These are phyloP conservation scores for Acmispon strigosus DNA, from an alignment of 306 rosid genomes.

Conservation along the genomic window DNA sequence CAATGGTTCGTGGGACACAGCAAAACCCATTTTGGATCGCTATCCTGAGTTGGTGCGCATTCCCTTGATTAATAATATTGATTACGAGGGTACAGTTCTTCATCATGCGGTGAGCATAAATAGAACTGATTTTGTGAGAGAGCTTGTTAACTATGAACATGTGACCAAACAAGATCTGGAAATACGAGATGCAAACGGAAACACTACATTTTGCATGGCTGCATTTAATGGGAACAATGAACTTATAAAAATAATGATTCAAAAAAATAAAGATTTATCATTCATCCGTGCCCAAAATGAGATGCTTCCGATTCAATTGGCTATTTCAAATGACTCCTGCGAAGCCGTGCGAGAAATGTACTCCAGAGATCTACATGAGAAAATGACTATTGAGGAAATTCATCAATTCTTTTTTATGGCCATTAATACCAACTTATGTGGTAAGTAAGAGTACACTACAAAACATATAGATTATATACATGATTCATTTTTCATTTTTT, in stretches of 20 bases:
- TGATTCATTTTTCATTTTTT: too few species aligned
- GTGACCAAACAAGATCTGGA: background rate
- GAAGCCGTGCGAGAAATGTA: background rate
- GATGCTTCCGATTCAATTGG: background rate
- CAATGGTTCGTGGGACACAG: too few species aligned
- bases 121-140: background rate
- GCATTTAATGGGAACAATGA: background rate
- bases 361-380: background rate
- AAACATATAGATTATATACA: too few species aligned
- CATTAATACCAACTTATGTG: too few species aligned
- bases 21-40: too few species aligned
- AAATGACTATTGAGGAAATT: background rate
- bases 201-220: background rate
- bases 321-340: background rate
- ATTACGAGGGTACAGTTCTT: background rate
- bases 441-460: too few species aligned
- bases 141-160: background rate
- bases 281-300: background rate
- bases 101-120: background rate
- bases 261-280: background rate
- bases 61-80: background rate
- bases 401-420: background rate
- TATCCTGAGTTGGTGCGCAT: too few species aligned
- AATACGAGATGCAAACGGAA: background rate
- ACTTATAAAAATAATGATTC: background rate